Evolutionary conservation across 1,284 basidiomycete species (phyloP).

Genomic region (Pascua sp.): DNA sequence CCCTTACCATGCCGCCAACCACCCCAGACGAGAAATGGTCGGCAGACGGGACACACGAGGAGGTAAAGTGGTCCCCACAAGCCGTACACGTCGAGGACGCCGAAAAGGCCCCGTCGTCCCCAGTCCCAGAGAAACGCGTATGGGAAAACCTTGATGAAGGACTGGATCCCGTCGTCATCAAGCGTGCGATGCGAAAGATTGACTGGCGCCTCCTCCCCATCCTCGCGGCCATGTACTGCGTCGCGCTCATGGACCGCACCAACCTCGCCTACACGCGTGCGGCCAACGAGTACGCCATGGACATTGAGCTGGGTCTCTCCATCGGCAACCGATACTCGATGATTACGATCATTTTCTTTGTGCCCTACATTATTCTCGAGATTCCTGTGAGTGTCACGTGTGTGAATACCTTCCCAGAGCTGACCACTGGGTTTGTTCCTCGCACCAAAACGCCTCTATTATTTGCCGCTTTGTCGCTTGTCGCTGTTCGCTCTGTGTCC

Average conservation of each 20-base stretch:
- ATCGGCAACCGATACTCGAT: conserved; percentile 15
- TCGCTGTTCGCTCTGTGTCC: too few relatives aligned
- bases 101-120: too few relatives aligned
- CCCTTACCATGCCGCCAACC: too few relatives aligned
- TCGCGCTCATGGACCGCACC: conserved; percentile 20
- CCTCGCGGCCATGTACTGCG: conserved; percentile 16
- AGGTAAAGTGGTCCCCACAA: too few relatives aligned
- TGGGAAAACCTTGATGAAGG: conserved; percentile 10
- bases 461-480: too few relatives aligned
- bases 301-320: conserved; percentile 14
- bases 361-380: conserved; percentile 1
- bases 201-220: conserved; percentile 19
- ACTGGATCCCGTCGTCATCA: conserved; percentile 5
- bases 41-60: too few relatives aligned
- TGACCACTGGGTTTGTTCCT: too few relatives aligned
- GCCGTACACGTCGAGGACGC: too few relatives aligned
- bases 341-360: not conserved
- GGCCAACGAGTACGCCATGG: conserved; percentile 23
- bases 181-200: conserved; percentile 14
- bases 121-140: too few relatives aligned
- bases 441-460: too few relatives aligned
- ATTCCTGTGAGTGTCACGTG: conserved; percentile 1
- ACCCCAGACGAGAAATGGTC: too few relatives aligned
- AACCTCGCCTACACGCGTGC: conserved; percentile 21
- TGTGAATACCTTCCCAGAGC: too few relatives aligned